Conservation (phyloP, 352 stramenopile genomes). For the Globisporangium iwayamae region DNA sequence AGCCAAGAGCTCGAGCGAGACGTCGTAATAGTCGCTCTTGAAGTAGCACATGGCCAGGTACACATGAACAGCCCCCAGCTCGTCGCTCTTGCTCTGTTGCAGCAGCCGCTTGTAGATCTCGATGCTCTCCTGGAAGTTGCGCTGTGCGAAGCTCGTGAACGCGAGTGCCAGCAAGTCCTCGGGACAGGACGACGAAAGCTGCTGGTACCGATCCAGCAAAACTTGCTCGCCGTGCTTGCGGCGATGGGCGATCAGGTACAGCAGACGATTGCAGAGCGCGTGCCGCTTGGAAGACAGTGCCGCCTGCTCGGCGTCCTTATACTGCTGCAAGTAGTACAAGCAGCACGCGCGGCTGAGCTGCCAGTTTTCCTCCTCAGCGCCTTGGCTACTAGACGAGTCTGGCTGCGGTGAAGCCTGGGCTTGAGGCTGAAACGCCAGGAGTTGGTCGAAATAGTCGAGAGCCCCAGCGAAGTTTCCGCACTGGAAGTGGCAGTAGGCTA, state of each 20-base stretch:
- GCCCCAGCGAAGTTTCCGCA: slow-evolving; percentile 39
- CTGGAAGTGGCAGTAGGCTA: slow-evolving; percentile 71
- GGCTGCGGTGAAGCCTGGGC: slow-evolving; percentile 1
- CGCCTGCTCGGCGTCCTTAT: slow-evolving; percentile 47
- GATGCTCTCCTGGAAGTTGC: slow-evolving; percentile 60
- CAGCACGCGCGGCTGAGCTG: slow-evolving; percentile 51
- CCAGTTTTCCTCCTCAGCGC: slow-evolving; percentile 33
- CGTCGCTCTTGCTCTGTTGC: slow-evolving; percentile 22
- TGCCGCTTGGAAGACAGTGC: slow-evolving; percentile 38
- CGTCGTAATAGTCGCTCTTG: slow-evolving; percentile 64
- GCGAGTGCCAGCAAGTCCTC: slow-evolving; percentile 46
- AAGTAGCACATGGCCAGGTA: slow-evolving; percentile 82
- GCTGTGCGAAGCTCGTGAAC: slow-evolving; percentile 37
- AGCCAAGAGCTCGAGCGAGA: slow-evolving; percentile 55
- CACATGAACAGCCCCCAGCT: slow-evolving; percentile 42
- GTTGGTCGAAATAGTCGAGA: slow-evolving; percentile 43
- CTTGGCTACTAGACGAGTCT: not conserved
- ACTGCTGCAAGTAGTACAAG: slow-evolving; percentile 43
- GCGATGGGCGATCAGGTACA: slow-evolving; percentile 43
- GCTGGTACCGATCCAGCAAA: slow-evolving; percentile 76
- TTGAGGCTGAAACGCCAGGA: slow-evolving; percentile 26
- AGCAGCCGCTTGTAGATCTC: slow-evolving; percentile 73
- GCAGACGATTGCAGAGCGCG: slow-evolving; percentile 45
- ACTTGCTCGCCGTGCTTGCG: slow-evolving; percentile 66
- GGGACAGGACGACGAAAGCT: slow-evolving; percentile 26